Percentiles rank a stretch among this genome's conserved stretches.
phyloP scores from a whole-genome alignment of 345 rosid genomes.

The Erodium maritimum region DNA sequence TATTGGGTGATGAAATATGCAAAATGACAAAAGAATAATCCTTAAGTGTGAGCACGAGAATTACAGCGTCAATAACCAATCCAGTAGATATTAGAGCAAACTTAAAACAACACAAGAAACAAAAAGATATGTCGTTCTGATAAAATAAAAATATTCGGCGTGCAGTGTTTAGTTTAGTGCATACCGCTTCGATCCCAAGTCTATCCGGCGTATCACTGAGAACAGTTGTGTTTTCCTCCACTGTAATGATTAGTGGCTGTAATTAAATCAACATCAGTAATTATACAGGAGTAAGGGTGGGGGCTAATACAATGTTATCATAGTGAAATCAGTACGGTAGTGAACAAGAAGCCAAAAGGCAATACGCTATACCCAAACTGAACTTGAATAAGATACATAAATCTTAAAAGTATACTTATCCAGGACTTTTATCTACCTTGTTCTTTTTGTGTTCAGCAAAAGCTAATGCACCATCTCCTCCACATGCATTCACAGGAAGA shows the following conservation, averaged over 20 bases:
- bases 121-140: not conserved
- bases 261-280: not conserved
- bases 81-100: too few species aligned
- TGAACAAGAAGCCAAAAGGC: not conserved
- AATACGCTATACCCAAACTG: too few species aligned
- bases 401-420: not conserved
- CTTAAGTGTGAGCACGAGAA: too few species aligned
- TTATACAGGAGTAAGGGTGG: not conserved
- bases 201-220: constrained; percentile 41
- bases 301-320: too few species aligned
- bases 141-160: not conserved
- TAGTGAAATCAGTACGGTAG: not conserved
- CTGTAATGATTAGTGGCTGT: constrained; percentile 42
- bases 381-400: not conserved
- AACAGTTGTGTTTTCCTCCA: constrained; percentile 59
- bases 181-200: constrained; percentile 44
- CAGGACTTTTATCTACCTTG: constrained; percentile 15
- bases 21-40: too few species aligned
- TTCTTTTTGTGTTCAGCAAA: constrained; percentile 33
- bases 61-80: too few species aligned
- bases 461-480: constrained; percentile 52
- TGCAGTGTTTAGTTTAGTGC: constrained; percentile 3
- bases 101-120: not conserved
- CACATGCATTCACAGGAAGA: constrained; percentile 47
- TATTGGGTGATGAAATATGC: too few species aligned